Evolutionary conservation across 768 basidiomycete genomes (phyloP).

Genomic region (Calocera cornea): DNA sequence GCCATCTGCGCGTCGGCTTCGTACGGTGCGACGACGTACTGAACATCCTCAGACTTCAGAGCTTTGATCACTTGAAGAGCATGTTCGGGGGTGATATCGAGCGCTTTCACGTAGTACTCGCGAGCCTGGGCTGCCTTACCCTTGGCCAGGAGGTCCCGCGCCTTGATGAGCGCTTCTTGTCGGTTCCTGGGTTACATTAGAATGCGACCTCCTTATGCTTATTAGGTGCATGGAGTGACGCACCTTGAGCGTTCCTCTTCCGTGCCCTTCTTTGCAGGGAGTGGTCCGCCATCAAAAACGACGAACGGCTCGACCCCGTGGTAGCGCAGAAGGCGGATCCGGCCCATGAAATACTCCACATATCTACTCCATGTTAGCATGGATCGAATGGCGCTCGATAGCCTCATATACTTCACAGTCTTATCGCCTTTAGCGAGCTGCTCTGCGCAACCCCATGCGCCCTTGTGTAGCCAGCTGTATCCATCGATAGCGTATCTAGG

Average conservation of each 20-base stretch:
- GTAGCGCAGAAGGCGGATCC: conserved; percentile 72
- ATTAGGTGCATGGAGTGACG: too few relatives aligned
- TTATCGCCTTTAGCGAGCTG: conserved; percentile 74
- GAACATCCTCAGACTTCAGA: conserved; percentile 61
- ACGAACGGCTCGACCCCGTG: conserved; percentile 76
- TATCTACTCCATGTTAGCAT: conserved; percentile 40
- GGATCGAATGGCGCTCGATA: not conserved
- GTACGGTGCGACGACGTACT: conserved; percentile 90
- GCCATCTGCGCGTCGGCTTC: conserved; percentile 97
- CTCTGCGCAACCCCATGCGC: conserved; percentile 77
- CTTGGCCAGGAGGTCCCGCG: conserved; percentile 56
- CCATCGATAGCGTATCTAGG: conserved; percentile 71
- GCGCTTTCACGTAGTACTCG: conserved; percentile 76
- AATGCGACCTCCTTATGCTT: not conserved
- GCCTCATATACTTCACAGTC: conserved; percentile 59
- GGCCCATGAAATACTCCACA: conserved; percentile 91
- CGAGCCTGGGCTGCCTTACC: conserved; percentile 71
- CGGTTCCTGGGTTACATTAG: conserved; percentile 34
- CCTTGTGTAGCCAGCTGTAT: conserved; percentile 88
- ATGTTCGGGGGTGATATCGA: conserved; percentile 96
- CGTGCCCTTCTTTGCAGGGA: conserved; percentile 87
- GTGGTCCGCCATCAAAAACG: conserved; percentile 91
- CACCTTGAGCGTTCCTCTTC: conserved; percentile 60
- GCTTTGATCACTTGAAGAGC: conserved; percentile 96
- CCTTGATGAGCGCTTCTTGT: conserved; percentile 61